phyloP scores from a whole-genome alignment of 768 basidiomycete species.

The Russula sp. region DNA sequence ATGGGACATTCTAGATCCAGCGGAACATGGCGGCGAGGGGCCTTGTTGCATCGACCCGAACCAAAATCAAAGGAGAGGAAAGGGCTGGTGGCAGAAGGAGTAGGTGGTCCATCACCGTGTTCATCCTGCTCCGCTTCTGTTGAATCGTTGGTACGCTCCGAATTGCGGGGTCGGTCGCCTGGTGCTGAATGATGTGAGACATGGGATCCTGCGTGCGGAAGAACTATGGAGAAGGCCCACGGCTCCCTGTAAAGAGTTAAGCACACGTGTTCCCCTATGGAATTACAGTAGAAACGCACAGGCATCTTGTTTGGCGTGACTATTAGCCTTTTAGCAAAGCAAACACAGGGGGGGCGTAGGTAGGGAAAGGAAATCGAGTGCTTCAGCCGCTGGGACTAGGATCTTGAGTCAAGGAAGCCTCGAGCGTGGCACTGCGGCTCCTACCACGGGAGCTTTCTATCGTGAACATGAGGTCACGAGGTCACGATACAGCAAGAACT shows the following conservation, averaged over 20 bases:
- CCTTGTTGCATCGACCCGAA: background rate
- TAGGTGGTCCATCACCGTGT: background rate
- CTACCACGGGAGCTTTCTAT: too few species aligned
- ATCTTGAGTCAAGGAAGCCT: too few species aligned
- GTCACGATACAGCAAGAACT: too few species aligned
- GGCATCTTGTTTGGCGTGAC: background rate
- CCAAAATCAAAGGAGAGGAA: too few species aligned
- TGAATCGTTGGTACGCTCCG: background rate
- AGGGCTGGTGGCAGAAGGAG: background rate
- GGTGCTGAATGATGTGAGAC: background rate
- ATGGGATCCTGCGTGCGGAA: too few species aligned
- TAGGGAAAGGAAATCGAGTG: background rate
- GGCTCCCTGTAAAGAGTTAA: background rate
- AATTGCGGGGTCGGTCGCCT: background rate
- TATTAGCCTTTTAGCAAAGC: background rate
- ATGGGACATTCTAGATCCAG: background rate
- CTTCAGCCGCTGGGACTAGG: too few species aligned
- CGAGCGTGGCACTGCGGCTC: too few species aligned
- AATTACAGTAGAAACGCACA: background rate
- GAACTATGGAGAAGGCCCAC: background rate
- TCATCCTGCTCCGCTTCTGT: constrained; percentile 1
- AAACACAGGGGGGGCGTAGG: background rate
- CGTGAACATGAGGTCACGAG: too few species aligned
- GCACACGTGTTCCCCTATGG: background rate
- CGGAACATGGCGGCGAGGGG: background rate